Percentiles rank a stretch among this genome's conserved stretches.
phyloP scores from a whole-genome alignment of 345 rosid genomes.

The Luvunga scandens region DNA sequence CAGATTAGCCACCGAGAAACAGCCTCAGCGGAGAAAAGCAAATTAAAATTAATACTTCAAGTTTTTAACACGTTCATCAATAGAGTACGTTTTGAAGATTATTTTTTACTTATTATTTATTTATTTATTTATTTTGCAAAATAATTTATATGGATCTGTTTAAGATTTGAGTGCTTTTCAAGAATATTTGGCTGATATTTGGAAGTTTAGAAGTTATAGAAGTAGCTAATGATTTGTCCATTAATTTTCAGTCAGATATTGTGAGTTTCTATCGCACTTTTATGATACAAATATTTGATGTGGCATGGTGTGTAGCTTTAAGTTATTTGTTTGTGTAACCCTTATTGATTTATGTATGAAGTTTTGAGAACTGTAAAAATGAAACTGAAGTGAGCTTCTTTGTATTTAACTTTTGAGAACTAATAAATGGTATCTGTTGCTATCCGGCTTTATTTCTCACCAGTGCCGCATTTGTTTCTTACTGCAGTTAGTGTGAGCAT shows the following conservation, averaged over 20 bases:
- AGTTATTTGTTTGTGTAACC: background rate
- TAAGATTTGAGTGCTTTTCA: background rate
- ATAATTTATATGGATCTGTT: background rate
- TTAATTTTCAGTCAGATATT: background rate
- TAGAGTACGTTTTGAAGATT: constrained; percentile 10
- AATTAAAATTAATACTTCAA: constrained; percentile 29
- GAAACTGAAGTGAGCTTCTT: background rate
- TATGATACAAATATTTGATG: background rate
- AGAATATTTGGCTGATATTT: background rate
- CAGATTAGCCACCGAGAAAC: constrained; percentile 70
- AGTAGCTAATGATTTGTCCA: background rate
- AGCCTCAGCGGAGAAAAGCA: constrained; percentile 69
- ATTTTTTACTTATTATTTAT: background rate
- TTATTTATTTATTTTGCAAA: background rate
- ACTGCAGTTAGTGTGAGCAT: background rate
- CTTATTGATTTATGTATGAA: background rate
- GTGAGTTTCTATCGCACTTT: background rate
- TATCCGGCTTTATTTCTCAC: background rate
- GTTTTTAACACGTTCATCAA: background rate
- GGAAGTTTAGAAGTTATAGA: background rate
- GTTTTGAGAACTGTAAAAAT: background rate
- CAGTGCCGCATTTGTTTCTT: background rate
- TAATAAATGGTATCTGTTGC: background rate
- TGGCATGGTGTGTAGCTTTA: background rate
- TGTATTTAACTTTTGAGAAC: background rate